Percentiles rank a stretch among this genome's conserved stretches.
Evolutionary conservation across 257 asterid genomes (phyloP).

Genomic region (Solanum sitiens): DNA sequence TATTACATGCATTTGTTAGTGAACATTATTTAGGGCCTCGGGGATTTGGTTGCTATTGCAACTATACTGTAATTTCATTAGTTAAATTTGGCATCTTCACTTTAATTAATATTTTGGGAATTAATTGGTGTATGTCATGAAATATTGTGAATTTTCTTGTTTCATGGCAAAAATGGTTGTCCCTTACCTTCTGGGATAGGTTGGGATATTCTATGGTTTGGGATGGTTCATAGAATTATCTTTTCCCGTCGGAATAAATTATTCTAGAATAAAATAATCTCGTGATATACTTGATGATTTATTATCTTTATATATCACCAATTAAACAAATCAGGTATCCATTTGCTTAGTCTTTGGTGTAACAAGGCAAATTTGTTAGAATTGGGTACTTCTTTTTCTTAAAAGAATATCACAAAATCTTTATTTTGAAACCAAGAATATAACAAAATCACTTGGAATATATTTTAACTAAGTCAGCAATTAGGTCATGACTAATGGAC

Average conservation of each 20-base stretch:
- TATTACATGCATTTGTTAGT: not conserved
- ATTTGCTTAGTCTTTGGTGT: not conserved
- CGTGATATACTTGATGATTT: not conserved
- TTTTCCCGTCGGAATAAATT: rapidly evolving
- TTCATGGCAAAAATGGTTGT: not conserved
- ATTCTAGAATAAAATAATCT: too few relatives aligned
- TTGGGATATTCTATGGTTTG: rapidly evolving
- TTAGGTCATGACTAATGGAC: not conserved
- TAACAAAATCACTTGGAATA: not conserved
- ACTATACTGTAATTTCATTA: not conserved
- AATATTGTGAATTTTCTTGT: not conserved
- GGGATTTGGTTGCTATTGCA: not conserved
- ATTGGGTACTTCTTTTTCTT: not conserved
- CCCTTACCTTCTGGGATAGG: not conserved
- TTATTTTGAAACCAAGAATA: not conserved
- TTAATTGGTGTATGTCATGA: too few relatives aligned
- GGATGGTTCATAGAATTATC: not conserved
- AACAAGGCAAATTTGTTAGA: not conserved
- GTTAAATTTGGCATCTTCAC: not conserved
- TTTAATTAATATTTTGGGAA: not conserved
- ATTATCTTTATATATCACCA: too few relatives aligned
- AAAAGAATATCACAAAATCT: not conserved
- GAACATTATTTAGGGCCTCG: not conserved
- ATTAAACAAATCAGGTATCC: too few relatives aligned
- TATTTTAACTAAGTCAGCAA: not conserved